Percentiles rank a stretch among this genome's conserved stretches.
These are phyloP conservation scores for Colletotrichum sojae DNA, from an alignment of 2,329 filamentous ascomycete species.

Conservation along the genomic window DNA sequence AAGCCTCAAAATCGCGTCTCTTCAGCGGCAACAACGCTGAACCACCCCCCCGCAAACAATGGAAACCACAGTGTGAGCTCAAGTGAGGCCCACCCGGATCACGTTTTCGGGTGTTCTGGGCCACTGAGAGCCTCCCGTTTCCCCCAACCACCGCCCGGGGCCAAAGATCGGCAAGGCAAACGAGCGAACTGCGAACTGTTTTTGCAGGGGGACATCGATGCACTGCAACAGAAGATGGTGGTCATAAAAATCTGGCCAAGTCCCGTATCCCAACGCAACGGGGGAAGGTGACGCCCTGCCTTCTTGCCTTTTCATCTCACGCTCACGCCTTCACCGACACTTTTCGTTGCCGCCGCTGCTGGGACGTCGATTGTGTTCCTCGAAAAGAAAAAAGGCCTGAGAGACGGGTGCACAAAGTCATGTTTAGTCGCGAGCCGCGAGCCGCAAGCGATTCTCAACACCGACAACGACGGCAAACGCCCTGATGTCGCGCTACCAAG, in stretches of 20 bases:
- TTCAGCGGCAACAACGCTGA: slow-evolving; percentile 7
- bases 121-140: slow-evolving; percentile 7
- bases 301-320: slow-evolving; percentile 5
- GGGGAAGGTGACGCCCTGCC: slow-evolving; percentile 13
- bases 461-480: slow-evolving; percentile 27
- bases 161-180: slow-evolving; percentile 32
- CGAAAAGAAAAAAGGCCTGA: not conserved
- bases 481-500: slow-evolving; percentile 37
- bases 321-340: slow-evolving; percentile 6
- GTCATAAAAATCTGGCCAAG: slow-evolving; percentile 14
- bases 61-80: not conserved
- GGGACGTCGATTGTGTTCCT: not conserved
- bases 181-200: slow-evolving; percentile 5
- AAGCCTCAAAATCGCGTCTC: slow-evolving; percentile 2
- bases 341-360: not conserved
- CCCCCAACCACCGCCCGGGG: slow-evolving; percentile 32
- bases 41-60: slow-evolving; percentile 14
- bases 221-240: not conserved
- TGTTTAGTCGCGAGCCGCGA: slow-evolving; percentile 28
- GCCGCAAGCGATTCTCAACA: slow-evolving; percentile 10
- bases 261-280: slow-evolving; percentile 4
- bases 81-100: slow-evolving; percentile 33
- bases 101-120: slow-evolving; percentile 24
- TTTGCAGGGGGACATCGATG: not conserved
- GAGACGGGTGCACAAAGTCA: slow-evolving; percentile 11